These are phyloP conservation scores for Macrocystidia cucumis DNA, from an alignment of 1,284 basidiomycete species.

Conservation along the genomic window DNA sequence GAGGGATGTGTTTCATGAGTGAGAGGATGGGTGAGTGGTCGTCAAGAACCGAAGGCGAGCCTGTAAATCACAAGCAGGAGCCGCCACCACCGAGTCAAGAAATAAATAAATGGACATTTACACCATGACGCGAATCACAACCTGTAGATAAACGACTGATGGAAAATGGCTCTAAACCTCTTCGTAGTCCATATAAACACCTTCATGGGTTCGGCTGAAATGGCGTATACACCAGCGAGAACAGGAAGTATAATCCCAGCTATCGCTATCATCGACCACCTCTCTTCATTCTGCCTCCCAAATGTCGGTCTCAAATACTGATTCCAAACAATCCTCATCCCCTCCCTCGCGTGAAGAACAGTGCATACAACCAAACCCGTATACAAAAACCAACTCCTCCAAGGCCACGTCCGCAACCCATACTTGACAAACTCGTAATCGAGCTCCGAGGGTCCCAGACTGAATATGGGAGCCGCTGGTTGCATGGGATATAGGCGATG, in stretches of 20 bases:
- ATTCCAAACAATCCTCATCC: slow-evolving; percentile 43
- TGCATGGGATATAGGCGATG: slow-evolving; percentile 49
- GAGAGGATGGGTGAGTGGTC: slow-evolving; percentile 29
- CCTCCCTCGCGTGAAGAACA: slow-evolving; percentile 52
- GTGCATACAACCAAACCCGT: slow-evolving; percentile 42
- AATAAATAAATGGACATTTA: too few relatives aligned
- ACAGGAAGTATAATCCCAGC: slow-evolving; percentile 35
- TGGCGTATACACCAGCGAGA: slow-evolving; percentile 40
- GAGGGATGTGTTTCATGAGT: slow-evolving; percentile 54
- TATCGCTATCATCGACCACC: slow-evolving; percentile 17
- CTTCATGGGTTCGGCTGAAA: slow-evolving; percentile 53
- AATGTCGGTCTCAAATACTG: slow-evolving; percentile 27
- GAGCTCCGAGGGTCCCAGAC: slow-evolving; percentile 62
- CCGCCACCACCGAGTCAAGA: not conserved
- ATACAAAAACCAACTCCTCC: slow-evolving; percentile 53
- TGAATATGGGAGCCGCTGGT: slow-evolving; percentile 35
- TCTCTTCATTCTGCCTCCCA: slow-evolving; percentile 9
- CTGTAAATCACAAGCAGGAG: slow-evolving; percentile 1
- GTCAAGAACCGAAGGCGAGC: too few relatives aligned
- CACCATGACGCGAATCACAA: too few relatives aligned
- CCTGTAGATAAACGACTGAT: slow-evolving; percentile 22
- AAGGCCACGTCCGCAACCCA: slow-evolving; percentile 52
- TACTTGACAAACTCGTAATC: slow-evolving; percentile 72
- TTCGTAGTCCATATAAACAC: slow-evolving; percentile 40
- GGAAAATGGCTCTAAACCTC: slow-evolving; percentile 35